These are phyloP conservation scores for Hippophae tibetana DNA, from an alignment of 306 rosid genomes.

Conservation along the genomic window DNA sequence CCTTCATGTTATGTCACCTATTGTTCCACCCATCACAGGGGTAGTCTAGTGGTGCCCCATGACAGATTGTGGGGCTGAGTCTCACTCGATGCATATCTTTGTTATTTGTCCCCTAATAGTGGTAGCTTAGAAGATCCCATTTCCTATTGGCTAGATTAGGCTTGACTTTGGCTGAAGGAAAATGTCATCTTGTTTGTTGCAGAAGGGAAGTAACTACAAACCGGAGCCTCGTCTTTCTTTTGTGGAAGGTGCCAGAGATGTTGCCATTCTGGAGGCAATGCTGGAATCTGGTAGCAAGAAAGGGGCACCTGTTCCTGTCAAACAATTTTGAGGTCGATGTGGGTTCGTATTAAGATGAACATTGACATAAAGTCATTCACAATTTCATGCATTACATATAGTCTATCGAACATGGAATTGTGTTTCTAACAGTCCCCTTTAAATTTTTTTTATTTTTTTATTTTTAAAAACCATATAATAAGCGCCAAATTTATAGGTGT, in stretches of 20 bases:
- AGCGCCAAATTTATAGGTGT: too few species aligned
- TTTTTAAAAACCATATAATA: too few species aligned
- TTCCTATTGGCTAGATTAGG: not conserved
- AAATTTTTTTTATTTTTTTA: too few species aligned
- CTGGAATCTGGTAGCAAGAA: slow-evolving; percentile 75
- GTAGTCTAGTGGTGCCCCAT: not conserved
- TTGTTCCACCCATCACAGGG: not conserved
- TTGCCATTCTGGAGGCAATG: slow-evolving; percentile 88
- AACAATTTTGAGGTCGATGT: slow-evolving; percentile 43
- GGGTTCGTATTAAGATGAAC: not conserved
- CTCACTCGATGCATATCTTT: not conserved
- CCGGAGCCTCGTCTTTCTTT: slow-evolving; percentile 69
- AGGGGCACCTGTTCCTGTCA: slow-evolving; percentile 63
- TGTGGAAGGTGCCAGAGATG: slow-evolving; percentile 88
- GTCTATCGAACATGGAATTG: too few species aligned
- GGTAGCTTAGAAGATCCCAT: not conserved
- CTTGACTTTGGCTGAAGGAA: not conserved
- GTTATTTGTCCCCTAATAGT: not conserved
- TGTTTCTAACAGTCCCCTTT: too few species aligned
- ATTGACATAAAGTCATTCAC: too few species aligned
- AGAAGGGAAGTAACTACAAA: slow-evolving; percentile 41
- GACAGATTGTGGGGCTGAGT: not conserved
- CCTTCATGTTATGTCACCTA: not conserved
- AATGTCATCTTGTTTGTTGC: slow-evolving; percentile 10
- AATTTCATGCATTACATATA: too few species aligned